These are phyloP conservation scores for Carex scoparia DNA, from an alignment of 176 grass and related monocot species.

Conservation along the genomic window DNA sequence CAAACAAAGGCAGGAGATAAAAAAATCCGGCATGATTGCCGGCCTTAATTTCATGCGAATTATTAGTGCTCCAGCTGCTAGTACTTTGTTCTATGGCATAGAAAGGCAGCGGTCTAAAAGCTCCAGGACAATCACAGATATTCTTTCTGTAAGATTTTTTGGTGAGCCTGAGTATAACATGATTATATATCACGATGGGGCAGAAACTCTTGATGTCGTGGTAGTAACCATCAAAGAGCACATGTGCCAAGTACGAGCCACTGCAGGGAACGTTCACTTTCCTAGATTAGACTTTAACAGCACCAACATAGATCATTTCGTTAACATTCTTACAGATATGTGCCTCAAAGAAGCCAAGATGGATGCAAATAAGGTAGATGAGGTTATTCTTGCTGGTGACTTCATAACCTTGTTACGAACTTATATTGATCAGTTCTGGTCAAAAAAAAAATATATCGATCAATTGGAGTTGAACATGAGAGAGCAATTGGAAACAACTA, in stretches of 20 bases:
- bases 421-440: background rate
- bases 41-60: slow-evolving; percentile 24
- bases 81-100: background rate
- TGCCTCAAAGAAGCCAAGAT: slow-evolving; percentile 33
- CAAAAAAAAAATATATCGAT: too few relatives aligned
- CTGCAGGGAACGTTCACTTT: too few relatives aligned
- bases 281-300: too few relatives aligned
- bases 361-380: background rate
- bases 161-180: too few relatives aligned
- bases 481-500: background rate
- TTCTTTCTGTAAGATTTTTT: too few relatives aligned
- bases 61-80: slow-evolving; percentile 23
- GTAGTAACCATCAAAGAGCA: too few relatives aligned
- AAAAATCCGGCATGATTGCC: slow-evolving; percentile 27
- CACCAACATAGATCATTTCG: too few relatives aligned
- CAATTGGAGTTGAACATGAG: background rate
- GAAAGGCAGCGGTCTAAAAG: too few relatives aligned
- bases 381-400: slow-evolving; percentile 23
- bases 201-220: too few relatives aligned
- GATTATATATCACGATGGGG: too few relatives aligned
- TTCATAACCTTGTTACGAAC: background rate
- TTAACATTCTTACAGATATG: background rate
- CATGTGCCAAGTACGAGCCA: background rate
- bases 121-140: too few relatives aligned
- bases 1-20: slow-evolving; percentile 28